phyloP scores from a whole-genome alignment of 495 filamentous ascomycete genomes.

The Lasiosphaeria miniovina region DNA sequence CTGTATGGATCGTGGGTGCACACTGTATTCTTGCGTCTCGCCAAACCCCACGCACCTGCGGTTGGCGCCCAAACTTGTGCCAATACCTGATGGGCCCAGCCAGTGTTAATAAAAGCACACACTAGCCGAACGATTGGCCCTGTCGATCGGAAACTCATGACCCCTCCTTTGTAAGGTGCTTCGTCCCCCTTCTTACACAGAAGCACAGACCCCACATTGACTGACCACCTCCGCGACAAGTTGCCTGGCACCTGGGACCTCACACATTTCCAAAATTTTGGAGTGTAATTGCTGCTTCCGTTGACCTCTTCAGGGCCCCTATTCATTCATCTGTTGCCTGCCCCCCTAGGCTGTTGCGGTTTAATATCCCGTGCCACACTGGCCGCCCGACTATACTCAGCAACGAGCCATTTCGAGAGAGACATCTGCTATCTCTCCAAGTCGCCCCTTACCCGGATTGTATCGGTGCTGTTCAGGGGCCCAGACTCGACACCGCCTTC shows the following conservation, averaged over 20 bases:
- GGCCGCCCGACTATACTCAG: no score
- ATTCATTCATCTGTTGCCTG: not conserved
- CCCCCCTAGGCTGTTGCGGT: no score
- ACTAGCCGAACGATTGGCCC: constrained; percentile 5
- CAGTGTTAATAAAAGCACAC: constrained; percentile 6
- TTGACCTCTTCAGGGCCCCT: not conserved
- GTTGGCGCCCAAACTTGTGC: not conserved
- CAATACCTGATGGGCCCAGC: not conserved
- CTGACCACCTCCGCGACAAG: constrained; percentile 12
- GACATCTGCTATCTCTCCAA: not conserved
- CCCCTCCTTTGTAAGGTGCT: constrained; percentile 22
- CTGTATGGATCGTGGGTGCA: no score
- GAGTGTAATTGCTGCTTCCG: not conserved
- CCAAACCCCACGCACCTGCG: no score
- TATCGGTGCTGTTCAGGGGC: not conserved
- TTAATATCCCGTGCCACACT: no score
- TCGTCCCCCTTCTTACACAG: constrained; percentile 11
- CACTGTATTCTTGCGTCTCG: no score
- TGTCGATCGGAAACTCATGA: constrained; percentile 20
- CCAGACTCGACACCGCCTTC: not conserved
- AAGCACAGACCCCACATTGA: constrained; percentile 26
- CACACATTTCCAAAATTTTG: constrained; percentile 14
- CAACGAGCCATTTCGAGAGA: no score
- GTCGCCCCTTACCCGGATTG: not conserved
- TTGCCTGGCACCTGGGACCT: constrained; percentile 6